Conservation (phyloP, 1,284 basidiomycete genomes). For the Pterulicium gracile region DNA sequence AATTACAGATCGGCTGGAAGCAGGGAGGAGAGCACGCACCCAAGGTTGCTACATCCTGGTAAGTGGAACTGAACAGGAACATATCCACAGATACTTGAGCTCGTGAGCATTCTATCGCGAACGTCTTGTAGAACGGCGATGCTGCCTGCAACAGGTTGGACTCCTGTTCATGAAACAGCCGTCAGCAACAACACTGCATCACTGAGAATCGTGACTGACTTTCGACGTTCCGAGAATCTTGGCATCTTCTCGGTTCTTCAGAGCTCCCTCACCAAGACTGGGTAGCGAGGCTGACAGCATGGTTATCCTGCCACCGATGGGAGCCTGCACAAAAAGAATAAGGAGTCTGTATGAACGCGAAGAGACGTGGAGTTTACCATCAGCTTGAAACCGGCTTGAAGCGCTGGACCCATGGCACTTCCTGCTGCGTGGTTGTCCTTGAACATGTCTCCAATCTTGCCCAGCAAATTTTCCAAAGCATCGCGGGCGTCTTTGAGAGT, state of each 20-base stretch:
- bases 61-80: slow-evolving; percentile 92
- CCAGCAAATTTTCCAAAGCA: slow-evolving; percentile 76
- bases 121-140: slow-evolving; percentile 96
- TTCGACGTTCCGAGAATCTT: slow-evolving; percentile 94
- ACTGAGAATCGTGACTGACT: slow-evolving; percentile 33
- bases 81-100: slow-evolving; percentile 98
- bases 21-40: slow-evolving; percentile 29
- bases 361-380: slow-evolving; percentile 43
- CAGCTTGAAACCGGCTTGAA: slow-evolving; percentile 94
- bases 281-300: slow-evolving; percentile 86
- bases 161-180: slow-evolving; percentile 46
- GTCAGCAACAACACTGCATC: slow-evolving; percentile 8
- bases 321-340: slow-evolving; percentile 26
- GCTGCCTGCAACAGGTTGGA: slow-evolving; percentile 81
- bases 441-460: slow-evolving; percentile 92
- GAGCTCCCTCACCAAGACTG: slow-evolving; percentile 79
- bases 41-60: slow-evolving; percentile 93
- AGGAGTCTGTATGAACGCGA: slow-evolving; percentile 2
- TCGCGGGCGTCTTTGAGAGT: slow-evolving; percentile 83
- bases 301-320: slow-evolving; percentile 93
- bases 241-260: slow-evolving; percentile 95
- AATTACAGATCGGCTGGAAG: slow-evolving; percentile 3
- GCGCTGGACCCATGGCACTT: slow-evolving; percentile 90
- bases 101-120: slow-evolving; percentile 97
- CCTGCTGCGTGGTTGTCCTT: slow-evolving; percentile 86